Conservation (phyloP, 345 rosid genomes). For the Brassica napus region Da-Ae NC_063447.1:8382001-8382500, state of each 20-base stretch:
- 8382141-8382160: slow-evolving; percentile 38
- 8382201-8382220: neutral
- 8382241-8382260: slow-evolving; percentile 35
- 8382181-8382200: neutral
- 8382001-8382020: slow-evolving; percentile 27
- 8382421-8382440: slow-evolving; percentile 6
- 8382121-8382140: slow-evolving; percentile 26
- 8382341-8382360: slow-evolving; percentile 4
- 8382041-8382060: slow-evolving; percentile 26
- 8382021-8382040: slow-evolving; percentile 27
- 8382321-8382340: neutral
- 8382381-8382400: slow-evolving; percentile 22
- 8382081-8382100: slow-evolving; percentile 41
- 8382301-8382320: neutral
- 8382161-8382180: slow-evolving; percentile 21
- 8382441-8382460: neutral
- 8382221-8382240: neutral
- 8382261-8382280: slow-evolving; percentile 41
- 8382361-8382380: slow-evolving; percentile 11
- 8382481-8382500: slow-evolving; percentile 26
- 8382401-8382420: slow-evolving; percentile 29
- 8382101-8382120: slow-evolving; percentile 38
- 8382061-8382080: slow-evolving; percentile 37
- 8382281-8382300: slow-evolving; percentile 21
- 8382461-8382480: slow-evolving; percentile 11